Evolutionary conservation across 305 asterid species (phyloP).

Genomic region (Plantago rigida): DNA sequence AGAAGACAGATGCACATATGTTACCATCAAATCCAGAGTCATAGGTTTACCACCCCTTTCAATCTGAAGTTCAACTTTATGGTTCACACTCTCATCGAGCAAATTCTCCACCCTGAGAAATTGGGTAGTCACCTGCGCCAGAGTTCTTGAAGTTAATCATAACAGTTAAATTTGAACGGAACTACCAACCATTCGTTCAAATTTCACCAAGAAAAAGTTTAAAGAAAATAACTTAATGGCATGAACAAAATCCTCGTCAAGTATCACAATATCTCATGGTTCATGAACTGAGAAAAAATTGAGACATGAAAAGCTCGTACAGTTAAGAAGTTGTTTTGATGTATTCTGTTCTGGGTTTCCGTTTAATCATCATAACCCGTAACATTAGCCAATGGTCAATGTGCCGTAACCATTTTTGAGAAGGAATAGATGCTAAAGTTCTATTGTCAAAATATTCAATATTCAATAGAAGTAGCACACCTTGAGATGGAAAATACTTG

Average conservation of each 20-base stretch:
- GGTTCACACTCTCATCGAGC: conserved; percentile 77
- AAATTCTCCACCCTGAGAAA: conserved; percentile 81
- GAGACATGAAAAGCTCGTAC: no score
- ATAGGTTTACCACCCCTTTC: conserved; percentile 96
- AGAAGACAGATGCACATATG: conserved; percentile 17
- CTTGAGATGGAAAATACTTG: no score
- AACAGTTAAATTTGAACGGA: neutral
- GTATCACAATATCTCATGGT: no score
- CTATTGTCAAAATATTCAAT: no score
- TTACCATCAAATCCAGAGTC: conserved; percentile 60
- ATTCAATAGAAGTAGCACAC: no score
- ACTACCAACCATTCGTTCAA: neutral
- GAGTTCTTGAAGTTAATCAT: conserved; percentile 27
- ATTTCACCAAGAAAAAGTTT: neutral
- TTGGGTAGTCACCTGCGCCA: conserved; percentile 80
- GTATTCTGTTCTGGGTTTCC: neutral
- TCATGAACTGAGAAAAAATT: no score
- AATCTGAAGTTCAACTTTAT: conserved; percentile 70
- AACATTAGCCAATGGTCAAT: no score
- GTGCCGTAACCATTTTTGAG: no score
- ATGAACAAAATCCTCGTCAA: no score
- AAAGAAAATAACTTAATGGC: no score
- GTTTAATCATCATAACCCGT: neutral
- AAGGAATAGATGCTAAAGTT: no score
- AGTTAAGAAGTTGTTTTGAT: no score